A percentile compares a stretch with the other conserved stretches of the same genome.
Evolutionary conservation across 352 stramenopile genomes (phyloP).

Genomic region (Pythium rhizo-oryzae): DNA sequence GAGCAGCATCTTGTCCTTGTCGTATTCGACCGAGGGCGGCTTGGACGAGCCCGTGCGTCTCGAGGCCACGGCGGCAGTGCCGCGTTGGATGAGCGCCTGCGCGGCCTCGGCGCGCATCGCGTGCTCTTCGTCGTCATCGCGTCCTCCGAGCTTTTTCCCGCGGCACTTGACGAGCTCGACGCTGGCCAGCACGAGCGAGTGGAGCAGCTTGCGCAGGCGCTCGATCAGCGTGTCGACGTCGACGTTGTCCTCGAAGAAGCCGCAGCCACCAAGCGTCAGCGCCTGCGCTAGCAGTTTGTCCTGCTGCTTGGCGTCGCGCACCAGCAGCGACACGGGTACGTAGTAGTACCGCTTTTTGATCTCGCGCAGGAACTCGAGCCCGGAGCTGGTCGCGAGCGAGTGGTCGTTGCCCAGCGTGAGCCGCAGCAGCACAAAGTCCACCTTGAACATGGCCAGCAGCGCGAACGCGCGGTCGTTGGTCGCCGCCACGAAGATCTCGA

Average conservation of each 20-base stretch:
- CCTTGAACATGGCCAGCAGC: conserved; percentile 62
- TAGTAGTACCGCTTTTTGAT: conserved; percentile 62
- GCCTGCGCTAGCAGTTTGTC: conserved; percentile 54
- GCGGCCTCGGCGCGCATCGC: conserved; percentile 30
- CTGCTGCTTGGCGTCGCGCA: conserved; percentile 22
- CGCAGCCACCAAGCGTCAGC: conserved; percentile 59
- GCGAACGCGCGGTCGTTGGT: conserved; percentile 65
- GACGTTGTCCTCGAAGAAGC: conserved; percentile 61
- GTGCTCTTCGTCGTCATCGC: conserved; percentile 35
- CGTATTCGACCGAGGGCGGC: conserved; percentile 56
- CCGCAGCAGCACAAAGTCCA: conserved; percentile 62
- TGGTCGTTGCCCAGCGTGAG: conserved; percentile 62
- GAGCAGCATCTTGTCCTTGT: conserved; percentile 67
- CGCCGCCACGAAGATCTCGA: conserved; percentile 68
- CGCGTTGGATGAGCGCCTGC: conserved; percentile 41
- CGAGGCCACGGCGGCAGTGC: conserved; percentile 24
- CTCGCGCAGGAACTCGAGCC: conserved; percentile 56
- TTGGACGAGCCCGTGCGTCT: conserved; percentile 38
- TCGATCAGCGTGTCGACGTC: conserved; percentile 40
- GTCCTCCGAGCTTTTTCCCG: conserved; percentile 23
- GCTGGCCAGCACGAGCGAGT: conserved; percentile 55
- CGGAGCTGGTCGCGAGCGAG: conserved; percentile 46
- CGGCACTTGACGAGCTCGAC: conserved; percentile 52
- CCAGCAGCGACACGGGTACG: conserved; percentile 53
- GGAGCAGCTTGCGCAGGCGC: conserved; percentile 53